phyloP scores from a whole-genome alignment of 805 yeast species.

The Schwanniomyces pseudopolymorphus region DNA sequence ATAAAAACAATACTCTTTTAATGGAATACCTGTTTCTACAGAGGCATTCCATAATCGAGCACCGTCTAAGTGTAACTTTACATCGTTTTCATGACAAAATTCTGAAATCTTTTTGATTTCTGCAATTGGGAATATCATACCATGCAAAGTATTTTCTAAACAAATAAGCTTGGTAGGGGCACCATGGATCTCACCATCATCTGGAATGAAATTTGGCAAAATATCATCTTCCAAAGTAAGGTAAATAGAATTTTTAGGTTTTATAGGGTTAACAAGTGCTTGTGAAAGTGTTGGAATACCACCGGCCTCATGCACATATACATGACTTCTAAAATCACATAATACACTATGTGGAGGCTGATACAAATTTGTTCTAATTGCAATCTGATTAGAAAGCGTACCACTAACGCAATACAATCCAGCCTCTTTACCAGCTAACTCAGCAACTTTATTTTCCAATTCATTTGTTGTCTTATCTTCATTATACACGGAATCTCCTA shows the following conservation, averaged over 20 bases:
- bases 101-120: conserved; percentile 36
- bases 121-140: conserved; percentile 39
- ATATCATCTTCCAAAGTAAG: conserved; percentile 41
- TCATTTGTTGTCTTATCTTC: conserved; percentile 35
- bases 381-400: conserved; percentile 43
- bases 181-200: conserved; percentile 45
- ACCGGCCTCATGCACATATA: conserved; percentile 41
- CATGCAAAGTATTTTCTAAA: conserved; percentile 45
- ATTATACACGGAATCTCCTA: conserved; percentile 44
- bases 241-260: conserved; percentile 33
- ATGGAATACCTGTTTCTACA: conserved; percentile 36
- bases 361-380: conserved; percentile 33
- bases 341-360: conserved; percentile 44
- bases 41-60: conserved; percentile 47
- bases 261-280: conserved; percentile 40
- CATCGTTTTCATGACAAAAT: conserved; percentile 32
- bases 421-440: conserved; percentile 38
- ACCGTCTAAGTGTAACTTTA: conserved; percentile 42
- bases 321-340: conserved; percentile 39
- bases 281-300: conserved; percentile 44
- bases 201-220: conserved; percentile 35
- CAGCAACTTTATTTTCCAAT: conserved; percentile 34
- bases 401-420: conserved; percentile 44
- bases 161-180: conserved; percentile 46
- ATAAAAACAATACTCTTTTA: conserved; percentile 38